Evolutionary conservation across 1,284 basidiomycete genomes (phyloP), one percentile per base, ranked within the genome.

Genomic region (Psilocybe mexicana): DNA sequence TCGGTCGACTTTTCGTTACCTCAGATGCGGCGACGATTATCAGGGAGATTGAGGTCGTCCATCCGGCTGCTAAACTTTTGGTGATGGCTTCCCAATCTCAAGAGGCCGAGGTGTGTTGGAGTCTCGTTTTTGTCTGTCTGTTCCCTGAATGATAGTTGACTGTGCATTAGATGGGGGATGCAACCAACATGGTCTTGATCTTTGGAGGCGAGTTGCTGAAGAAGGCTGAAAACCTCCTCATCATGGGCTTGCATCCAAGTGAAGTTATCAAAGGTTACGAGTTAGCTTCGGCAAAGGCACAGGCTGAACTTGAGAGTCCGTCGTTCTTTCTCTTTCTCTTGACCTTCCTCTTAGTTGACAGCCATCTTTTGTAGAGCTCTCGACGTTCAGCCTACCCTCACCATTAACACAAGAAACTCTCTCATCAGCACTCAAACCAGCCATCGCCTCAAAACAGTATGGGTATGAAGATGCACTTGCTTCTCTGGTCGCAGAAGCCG

Each of bases 21-120:
- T 97, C 94, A 50, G 97, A 99, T 84, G 96, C 97, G 6, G 97
- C 97, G 8, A 99, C 97, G 58, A 99, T 99, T 76, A 96, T 99
- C 71, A 86, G 92, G 63, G 97, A 99, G 77, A 88, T 98, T 72
- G 97, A 99, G 72, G 94, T 99, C 51, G 94, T 98, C 28, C 97
- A 99, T 74, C 97, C 97, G 0, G 96, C 96, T 4, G 97, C 95
- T 30, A 99, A 98, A 75, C 80, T 99, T 8, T 79, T 99, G 11
- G 96, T 99, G 33, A 97, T 98, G 93, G 95, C 96, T 18, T 94
- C 92, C 43, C 94, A 98, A 70, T 93, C 96, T 35, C 97, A 99
- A 73, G 96, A 98, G 75, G 75, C 88, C 1, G 97, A 99, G 84
- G 93, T 92, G 61, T 63, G 54, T 54, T 8, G 4, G 30, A 33